Conservation (phyloP, 1,284 basidiomycete species). For the Austropuccinia psidii region DNA sequence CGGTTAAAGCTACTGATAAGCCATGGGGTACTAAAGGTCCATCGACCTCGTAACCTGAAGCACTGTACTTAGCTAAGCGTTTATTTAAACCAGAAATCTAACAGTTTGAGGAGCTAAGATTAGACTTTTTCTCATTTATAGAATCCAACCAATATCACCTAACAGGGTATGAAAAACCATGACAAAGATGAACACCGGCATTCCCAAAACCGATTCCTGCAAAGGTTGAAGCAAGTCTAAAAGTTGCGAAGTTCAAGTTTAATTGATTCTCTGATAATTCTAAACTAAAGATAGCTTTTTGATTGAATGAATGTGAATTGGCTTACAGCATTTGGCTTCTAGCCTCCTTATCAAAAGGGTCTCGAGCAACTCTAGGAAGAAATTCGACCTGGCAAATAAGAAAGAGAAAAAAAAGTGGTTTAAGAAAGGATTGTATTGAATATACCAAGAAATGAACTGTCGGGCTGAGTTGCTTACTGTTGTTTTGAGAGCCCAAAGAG, state of each 20-base stretch:
- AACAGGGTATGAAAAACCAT: slow-evolving; percentile 75
- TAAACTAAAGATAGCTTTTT: slow-evolving; percentile 37
- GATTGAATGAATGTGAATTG: not conserved
- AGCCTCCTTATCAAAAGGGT: slow-evolving; percentile 70
- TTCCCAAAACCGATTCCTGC: slow-evolving; percentile 96
- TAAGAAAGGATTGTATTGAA: too few species aligned
- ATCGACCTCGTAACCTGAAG: slow-evolving; percentile 57
- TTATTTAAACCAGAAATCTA: slow-evolving; percentile 93
- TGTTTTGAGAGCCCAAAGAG: slow-evolving; percentile 83
- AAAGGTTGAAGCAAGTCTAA: slow-evolving; percentile 75
- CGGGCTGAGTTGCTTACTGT: too few species aligned
- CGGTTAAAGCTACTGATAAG: slow-evolving; percentile 67
- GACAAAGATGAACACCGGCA: slow-evolving; percentile 81
- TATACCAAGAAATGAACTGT: too few species aligned
- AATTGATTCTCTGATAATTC: slow-evolving; percentile 36
- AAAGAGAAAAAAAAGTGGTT: not conserved
- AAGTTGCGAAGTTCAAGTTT: not conserved
- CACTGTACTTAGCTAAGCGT: slow-evolving; percentile 75
- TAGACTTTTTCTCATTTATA: not conserved
- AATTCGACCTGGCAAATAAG: slow-evolving; percentile 56
- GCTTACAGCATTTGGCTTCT: slow-evolving; percentile 80
- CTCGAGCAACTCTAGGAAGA: slow-evolving; percentile 75
- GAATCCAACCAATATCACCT: slow-evolving; percentile 40
- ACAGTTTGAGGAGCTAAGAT: not conserved
- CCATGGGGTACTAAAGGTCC: slow-evolving; percentile 74